Evolutionary conservation across 176 grass and related monocot genomes (phyloP).

Genomic region (Thalia dealbata): DNA sequence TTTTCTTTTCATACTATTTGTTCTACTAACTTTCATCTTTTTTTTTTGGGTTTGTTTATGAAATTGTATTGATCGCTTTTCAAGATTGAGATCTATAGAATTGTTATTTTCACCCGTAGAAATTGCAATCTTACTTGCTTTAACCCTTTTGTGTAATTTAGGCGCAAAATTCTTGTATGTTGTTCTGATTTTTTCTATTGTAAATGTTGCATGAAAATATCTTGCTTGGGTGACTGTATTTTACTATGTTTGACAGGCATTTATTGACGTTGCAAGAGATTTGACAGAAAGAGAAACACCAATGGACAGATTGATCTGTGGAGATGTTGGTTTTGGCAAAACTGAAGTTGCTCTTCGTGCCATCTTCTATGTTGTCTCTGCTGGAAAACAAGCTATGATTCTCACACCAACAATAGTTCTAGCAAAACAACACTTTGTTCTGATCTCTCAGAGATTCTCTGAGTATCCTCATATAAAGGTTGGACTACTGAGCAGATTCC

Average conservation of each 20-base stretch:
- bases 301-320: conserved; percentile 96
- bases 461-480: conserved; percentile 70
- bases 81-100: too few species aligned
- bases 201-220: not conserved
- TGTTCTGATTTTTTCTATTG: not conserved
- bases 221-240: conserved; percentile 12
- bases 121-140: too few species aligned
- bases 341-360: conserved; percentile 89
- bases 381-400: conserved; percentile 87
- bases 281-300: conserved; percentile 88
- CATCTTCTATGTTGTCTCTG: conserved; percentile 74
- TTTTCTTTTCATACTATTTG: not conserved
- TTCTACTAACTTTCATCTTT: not conserved
- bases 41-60: not conserved
- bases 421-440: conserved; percentile 83
- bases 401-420: conserved; percentile 85
- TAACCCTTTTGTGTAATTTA: too few species aligned
- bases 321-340: conserved; percentile 99
- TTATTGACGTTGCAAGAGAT: conserved; percentile 94
- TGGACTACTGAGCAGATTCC: conserved; percentile 66
- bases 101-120: too few species aligned
- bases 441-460: conserved; percentile 81
- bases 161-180: not conserved
- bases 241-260: conserved; percentile 50
- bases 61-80: not conserved